A percentile compares a stretch with the other conserved stretches of the same genome.
phyloP scores from a whole-genome alignment of 345 rosid genomes.

The Aurinia saxatilis region DNA sequence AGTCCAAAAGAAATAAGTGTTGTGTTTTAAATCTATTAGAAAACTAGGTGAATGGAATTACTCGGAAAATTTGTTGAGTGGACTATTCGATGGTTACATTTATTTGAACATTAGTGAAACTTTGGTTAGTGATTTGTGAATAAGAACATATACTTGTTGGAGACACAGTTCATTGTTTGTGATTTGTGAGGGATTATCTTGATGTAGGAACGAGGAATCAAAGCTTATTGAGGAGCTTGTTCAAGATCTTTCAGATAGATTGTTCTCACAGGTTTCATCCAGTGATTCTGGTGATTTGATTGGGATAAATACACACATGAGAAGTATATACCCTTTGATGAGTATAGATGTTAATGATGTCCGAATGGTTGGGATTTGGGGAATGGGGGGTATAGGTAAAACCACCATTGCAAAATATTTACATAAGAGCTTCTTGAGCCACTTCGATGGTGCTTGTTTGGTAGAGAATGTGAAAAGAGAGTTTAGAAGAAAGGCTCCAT shows the following conservation, averaged over 20 bases:
- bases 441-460: conserved; percentile 37
- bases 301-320: conserved; percentile 29
- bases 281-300: conserved; percentile 4
- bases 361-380: conserved; percentile 35
- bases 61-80: too few species aligned
- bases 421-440: conserved; percentile 14
- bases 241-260: conserved; percentile 14
- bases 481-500: neutral
- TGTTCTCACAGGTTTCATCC: neutral
- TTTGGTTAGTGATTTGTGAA: too few species aligned
- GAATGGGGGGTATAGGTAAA: conserved; percentile 51
- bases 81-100: too few species aligned
- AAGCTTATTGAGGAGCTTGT: conserved; percentile 26
- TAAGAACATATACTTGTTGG: too few species aligned
- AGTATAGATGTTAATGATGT: neutral
- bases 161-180: neutral
- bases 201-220: conserved; percentile 27
- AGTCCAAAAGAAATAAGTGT: too few species aligned
- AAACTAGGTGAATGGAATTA: too few species aligned
- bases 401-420: conserved; percentile 42
- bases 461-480: conserved; percentile 35
- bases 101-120: too few species aligned
- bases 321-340: conserved; percentile 16
- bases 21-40: too few species aligned
- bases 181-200: neutral